Evolutionary conservation across 495 filamentous ascomycete genomes (phyloP).

Genomic region (Barbatosphaeria neglecta): DNA sequence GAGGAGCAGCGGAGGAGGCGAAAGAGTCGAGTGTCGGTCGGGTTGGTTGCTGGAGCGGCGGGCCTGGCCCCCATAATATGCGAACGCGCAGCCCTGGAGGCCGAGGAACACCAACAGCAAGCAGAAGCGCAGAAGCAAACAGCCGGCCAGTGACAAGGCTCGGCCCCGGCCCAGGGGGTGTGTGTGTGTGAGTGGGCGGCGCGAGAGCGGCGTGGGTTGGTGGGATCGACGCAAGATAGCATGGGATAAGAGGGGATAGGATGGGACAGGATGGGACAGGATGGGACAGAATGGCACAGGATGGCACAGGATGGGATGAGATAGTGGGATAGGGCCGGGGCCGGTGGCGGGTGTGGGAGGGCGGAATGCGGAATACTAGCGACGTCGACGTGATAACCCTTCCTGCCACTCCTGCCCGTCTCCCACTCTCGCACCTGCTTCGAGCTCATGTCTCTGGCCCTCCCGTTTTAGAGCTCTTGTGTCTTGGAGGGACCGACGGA

Average conservation of each 20-base stretch:
- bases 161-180: neutral
- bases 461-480: too few relatives aligned
- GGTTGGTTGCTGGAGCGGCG: too few relatives aligned
- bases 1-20: neutral
- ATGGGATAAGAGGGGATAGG: neutral
- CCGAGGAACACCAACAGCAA: neutral
- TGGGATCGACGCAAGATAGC: neutral
- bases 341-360: too few relatives aligned
- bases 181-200: neutral
- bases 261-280: neutral
- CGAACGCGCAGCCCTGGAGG: too few relatives aligned
- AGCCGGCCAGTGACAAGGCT: neutral
- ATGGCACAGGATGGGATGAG: neutral
- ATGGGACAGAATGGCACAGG: neutral
- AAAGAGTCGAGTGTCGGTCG: too few relatives aligned
- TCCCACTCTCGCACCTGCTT: too few relatives aligned
- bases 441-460: too few relatives aligned
- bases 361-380: too few relatives aligned
- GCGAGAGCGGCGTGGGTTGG: neutral
- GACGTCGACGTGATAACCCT: too few relatives aligned
- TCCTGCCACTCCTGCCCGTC: too few relatives aligned
- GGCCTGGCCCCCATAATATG: neutral
- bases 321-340: neutral
- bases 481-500: too few relatives aligned
- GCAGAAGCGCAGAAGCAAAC: neutral